Evolutionary conservation across 2,329 filamentous ascomycete genomes (phyloP).

Genomic region (Ambrosiella cleistominuta): DNA sequence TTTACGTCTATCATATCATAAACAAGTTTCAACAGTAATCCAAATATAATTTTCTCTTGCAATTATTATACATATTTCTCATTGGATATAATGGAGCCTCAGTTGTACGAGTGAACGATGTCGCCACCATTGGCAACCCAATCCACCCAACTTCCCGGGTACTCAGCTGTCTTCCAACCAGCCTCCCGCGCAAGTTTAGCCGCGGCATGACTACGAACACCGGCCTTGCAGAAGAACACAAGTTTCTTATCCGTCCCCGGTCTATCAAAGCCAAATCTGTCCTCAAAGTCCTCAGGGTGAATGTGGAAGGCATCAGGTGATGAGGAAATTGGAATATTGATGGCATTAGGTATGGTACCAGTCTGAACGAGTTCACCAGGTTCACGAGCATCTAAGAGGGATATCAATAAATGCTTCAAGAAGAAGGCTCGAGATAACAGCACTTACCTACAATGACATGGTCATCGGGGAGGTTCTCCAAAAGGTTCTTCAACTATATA

Average conservation of each 20-base stretch:
- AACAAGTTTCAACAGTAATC: no score
- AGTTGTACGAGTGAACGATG: conserved; percentile 15
- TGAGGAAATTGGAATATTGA: conserved; percentile 67
- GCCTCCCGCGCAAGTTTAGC: conserved; percentile 59
- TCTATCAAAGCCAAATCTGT: conserved; percentile 60
- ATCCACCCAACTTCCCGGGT: conserved; percentile 62
- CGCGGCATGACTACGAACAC: conserved; percentile 63
- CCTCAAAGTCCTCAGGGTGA: conserved; percentile 59
- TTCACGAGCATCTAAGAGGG: conserved; percentile 49
- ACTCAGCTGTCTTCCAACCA: conserved; percentile 63
- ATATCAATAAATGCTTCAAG: not conserved
- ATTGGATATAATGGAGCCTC: not conserved
- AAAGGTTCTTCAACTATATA: conserved; percentile 6
- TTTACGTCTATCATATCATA: no score
- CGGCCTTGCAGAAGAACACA: conserved; percentile 87
- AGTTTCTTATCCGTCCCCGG: conserved; percentile 40
- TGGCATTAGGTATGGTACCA: conserved; percentile 60
- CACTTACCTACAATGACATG: conserved; percentile 12
- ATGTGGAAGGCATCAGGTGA: conserved; percentile 68
- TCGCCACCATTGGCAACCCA: conserved; percentile 58
- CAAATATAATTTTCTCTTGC: not conserved
- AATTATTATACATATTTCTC: not conserved
- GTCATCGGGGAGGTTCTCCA: conserved; percentile 8
- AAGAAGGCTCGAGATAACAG: no score
- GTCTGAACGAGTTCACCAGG: conserved; percentile 44